phyloP scores from a whole-genome alignment of 2,329 filamentous ascomycete species.

The Talaromyces sp. region DNA sequence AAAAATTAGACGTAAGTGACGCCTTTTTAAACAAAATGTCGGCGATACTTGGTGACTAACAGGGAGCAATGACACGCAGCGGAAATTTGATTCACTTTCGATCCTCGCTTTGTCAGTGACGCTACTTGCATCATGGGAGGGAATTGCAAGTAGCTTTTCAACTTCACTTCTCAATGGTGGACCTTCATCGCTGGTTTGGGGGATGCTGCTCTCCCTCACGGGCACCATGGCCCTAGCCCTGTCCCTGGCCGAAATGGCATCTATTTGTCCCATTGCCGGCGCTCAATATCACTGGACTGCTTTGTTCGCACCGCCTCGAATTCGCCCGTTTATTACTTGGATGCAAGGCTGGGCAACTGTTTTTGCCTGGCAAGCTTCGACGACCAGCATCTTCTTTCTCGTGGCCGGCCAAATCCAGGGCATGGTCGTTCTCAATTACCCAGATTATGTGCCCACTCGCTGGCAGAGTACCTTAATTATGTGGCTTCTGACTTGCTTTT shows the following conservation, averaged over 20 bases:
- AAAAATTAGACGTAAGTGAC: conserved; percentile 17
- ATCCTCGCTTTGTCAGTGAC: conserved; percentile 32
- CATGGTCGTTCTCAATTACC: conserved; percentile 28
- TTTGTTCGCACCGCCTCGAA: conserved; percentile 9
- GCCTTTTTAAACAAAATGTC: background rate
- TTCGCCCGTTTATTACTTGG: conserved; percentile 10
- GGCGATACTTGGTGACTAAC: background rate
- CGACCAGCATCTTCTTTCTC: conserved; percentile 27
- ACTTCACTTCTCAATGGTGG: conserved; percentile 27
- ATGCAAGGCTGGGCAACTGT: conserved; percentile 25
- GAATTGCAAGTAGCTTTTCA: conserved; percentile 17
- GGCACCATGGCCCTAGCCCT: conserved; percentile 30
- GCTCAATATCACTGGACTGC: conserved; percentile 34
- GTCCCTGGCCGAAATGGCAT: conserved; percentile 34
- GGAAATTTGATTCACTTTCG: conserved; percentile 28
- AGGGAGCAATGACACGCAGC: background rate
- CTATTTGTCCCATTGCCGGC: conserved; percentile 29
- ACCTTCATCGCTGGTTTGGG: conserved; percentile 29
- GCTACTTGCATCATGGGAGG: conserved; percentile 35
- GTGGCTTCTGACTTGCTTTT: conserved; percentile 27
- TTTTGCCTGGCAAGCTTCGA: conserved; percentile 33
- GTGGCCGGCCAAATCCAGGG: conserved; percentile 30
- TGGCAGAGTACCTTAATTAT: conserved; percentile 38
- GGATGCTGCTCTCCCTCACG: conserved; percentile 24
- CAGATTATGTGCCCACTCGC: conserved; percentile 25